These are phyloP conservation scores for Gyrodon tennesseensis DNA, from an alignment of 1,284 basidiomycete genomes.

Conservation along the genomic window DNA sequence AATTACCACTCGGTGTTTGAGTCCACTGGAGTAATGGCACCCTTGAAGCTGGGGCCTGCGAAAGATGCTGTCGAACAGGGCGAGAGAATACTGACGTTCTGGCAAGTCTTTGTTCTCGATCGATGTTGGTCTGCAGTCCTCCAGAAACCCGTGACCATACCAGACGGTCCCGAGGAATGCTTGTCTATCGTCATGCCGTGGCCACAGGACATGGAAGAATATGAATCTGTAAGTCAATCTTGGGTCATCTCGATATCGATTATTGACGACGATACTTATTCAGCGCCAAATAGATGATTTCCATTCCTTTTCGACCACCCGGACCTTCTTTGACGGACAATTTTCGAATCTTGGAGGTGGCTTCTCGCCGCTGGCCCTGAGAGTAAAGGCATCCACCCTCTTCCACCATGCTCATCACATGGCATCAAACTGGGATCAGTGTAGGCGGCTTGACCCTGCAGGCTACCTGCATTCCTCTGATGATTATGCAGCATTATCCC, in stretches of 20 bases:
- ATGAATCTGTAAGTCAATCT: conserved; percentile 53
- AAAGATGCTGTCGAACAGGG: conserved; percentile 59
- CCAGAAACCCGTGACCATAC: conserved; percentile 57
- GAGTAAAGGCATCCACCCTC: conserved; percentile 72
- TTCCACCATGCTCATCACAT: conserved; percentile 65
- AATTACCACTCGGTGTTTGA: conserved; percentile 46
- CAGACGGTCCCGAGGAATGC: conserved; percentile 51
- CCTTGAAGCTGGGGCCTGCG: conserved; percentile 57
- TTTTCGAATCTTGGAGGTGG: conserved; percentile 52
- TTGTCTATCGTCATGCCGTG: conserved; percentile 63
- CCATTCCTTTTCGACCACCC: conserved; percentile 57
- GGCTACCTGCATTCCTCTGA: conserved; percentile 27
- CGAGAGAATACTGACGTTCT: conserved; percentile 66
- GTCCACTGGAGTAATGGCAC: conserved; percentile 43
- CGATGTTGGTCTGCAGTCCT: conserved; percentile 65
- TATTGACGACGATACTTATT: conserved; percentile 25
- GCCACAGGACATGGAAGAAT: conserved; percentile 62
- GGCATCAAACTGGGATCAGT: conserved; percentile 59
- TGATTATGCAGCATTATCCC: conserved; percentile 45
- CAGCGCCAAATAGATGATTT: conserved; percentile 60
- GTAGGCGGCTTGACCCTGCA: conserved; percentile 46
- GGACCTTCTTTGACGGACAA: conserved; percentile 62
- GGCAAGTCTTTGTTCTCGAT: conserved; percentile 69
- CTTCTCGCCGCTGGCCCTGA: conserved; percentile 62
- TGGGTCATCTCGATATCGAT: conserved; percentile 14